Percentiles rank a stretch among this genome's conserved stretches.
Evolutionary conservation across 805 yeast species (phyloP).

Genomic region (Yamadazyma paraphyllophila): DNA sequence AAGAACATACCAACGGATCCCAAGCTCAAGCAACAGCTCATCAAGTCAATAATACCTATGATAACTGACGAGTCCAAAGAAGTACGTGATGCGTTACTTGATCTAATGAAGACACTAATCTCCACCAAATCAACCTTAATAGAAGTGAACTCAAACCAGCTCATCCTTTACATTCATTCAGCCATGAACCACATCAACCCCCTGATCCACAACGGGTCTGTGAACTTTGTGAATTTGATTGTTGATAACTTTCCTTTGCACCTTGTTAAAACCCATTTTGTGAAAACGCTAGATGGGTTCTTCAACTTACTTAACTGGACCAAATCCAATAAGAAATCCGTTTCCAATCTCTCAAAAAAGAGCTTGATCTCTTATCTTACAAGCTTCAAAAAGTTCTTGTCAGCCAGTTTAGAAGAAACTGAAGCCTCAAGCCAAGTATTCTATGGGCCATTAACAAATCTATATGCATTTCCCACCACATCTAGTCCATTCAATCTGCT

Average conservation of each 20-base stretch:
- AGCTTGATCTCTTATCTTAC: slow-evolving; percentile 42
- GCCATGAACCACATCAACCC: slow-evolving; percentile 92
- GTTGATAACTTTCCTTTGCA: slow-evolving; percentile 54
- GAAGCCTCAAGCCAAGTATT: slow-evolving; percentile 15
- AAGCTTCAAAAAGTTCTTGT: slow-evolving; percentile 41
- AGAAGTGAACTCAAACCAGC: slow-evolving; percentile 55
- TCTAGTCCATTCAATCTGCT: slow-evolving; percentile 67
- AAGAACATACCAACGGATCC: slow-evolving; percentile 52
- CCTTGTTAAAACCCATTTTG: slow-evolving; percentile 62
- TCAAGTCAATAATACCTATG: slow-evolving; percentile 59
- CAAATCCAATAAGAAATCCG: slow-evolving; percentile 36
- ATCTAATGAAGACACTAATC: slow-evolving; percentile 48
- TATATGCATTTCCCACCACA: slow-evolving; percentile 52
- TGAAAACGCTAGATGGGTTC: slow-evolving; percentile 63
- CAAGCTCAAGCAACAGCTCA: slow-evolving; percentile 49
- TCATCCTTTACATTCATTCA: slow-evolving; percentile 75
- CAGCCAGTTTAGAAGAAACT: slow-evolving; percentile 34
- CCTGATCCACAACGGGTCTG: slow-evolving; percentile 71
- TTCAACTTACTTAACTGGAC: slow-evolving; percentile 79
- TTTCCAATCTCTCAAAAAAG: slow-evolving; percentile 26
- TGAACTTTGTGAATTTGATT: slow-evolving; percentile 61
- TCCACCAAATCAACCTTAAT: slow-evolving; percentile 52
- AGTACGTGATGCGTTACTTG: slow-evolving; percentile 59
- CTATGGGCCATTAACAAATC: slow-evolving; percentile 47
- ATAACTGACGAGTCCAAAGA: slow-evolving; percentile 62